A percentile compares a stretch with the other conserved stretches of the same genome.
These are phyloP conservation scores for Dacryopinax primogenitus DNA, from an alignment of 768 basidiomycete genomes.

Conservation along the genomic window DNA sequence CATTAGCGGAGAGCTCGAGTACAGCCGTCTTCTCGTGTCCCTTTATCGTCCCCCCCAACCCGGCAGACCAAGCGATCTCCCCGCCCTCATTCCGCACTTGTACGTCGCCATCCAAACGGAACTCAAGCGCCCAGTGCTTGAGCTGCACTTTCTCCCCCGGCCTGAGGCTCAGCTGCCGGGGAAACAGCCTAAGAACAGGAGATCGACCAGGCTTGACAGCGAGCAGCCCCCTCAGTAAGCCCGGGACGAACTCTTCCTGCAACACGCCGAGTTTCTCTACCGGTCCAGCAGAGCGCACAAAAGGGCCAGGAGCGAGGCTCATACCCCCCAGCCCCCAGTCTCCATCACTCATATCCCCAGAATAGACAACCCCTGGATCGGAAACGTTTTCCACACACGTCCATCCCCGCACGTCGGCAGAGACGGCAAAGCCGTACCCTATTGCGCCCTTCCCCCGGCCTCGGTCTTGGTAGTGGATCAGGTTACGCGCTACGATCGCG, in stretches of 20 bases:
- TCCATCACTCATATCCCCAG: slow-evolving; percentile 15
- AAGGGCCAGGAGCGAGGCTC: slow-evolving; percentile 19
- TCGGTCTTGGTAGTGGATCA: slow-evolving; percentile 15
- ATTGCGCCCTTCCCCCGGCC: slow-evolving; percentile 11
- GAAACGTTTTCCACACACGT: slow-evolving; percentile 19
- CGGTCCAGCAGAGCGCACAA: slow-evolving; percentile 15
- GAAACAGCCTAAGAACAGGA: slow-evolving; percentile 14
- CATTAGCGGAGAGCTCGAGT: not conserved
- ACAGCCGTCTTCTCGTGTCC: not conserved
- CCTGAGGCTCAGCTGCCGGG: slow-evolving; percentile 16
- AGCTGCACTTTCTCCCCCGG: slow-evolving; percentile 13
- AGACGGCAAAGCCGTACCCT: slow-evolving; percentile 21
- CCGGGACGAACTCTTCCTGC: slow-evolving; percentile 13
- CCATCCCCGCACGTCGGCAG: slow-evolving; percentile 19
- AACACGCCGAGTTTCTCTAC: not conserved
- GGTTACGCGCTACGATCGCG: slow-evolving; percentile 18
- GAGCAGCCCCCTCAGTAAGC: slow-evolving; percentile 13
- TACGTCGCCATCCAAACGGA: slow-evolving; percentile 7
- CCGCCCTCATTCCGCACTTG: not conserved
- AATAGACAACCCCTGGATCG: slow-evolving; percentile 13
- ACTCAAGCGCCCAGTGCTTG: slow-evolving; percentile 11
- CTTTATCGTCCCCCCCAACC: not conserved
- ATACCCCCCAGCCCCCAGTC: slow-evolving; percentile 12
- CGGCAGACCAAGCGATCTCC: not conserved
- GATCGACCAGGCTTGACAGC: slow-evolving; percentile 18